Conservation (phyloP, 1,284 basidiomycete genomes). For the Laetiporus sulphureus region DNA sequence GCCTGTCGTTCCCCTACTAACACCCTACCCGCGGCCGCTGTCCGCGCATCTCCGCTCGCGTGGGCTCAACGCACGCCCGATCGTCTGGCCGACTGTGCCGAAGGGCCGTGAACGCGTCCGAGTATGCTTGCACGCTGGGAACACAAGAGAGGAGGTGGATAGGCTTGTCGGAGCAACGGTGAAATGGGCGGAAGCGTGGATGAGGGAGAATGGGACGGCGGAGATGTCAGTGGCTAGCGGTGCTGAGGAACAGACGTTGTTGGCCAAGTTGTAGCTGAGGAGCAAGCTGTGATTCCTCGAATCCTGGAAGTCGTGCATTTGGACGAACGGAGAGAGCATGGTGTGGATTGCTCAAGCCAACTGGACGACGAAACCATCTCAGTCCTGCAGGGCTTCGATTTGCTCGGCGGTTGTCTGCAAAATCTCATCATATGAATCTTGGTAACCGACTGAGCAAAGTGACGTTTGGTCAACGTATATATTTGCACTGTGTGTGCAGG, state of each 20-base stretch:
- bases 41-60: conserved; percentile 55
- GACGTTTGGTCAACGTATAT: too few species aligned
- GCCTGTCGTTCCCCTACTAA: conserved; percentile 86
- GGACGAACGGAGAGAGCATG: too few species aligned
- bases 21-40: conserved; percentile 64
- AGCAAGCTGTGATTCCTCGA: too few species aligned
- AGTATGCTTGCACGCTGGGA: conserved; percentile 77
- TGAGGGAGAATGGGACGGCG: conserved; percentile 5
- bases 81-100: conserved; percentile 82
- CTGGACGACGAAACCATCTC: background rate
- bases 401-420: conserved; percentile 50
- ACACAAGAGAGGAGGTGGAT: conserved; percentile 60
- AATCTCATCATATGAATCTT: conserved; percentile 53
- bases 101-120: conserved; percentile 78
- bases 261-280: background rate
- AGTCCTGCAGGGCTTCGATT: conserved; percentile 61
- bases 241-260: background rate
- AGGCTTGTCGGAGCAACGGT: conserved; percentile 35
- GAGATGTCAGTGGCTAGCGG: too few species aligned
- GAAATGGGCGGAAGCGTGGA: conserved; percentile 25
- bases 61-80: conserved; percentile 71
- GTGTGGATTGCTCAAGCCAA: too few species aligned
- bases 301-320: too few species aligned
- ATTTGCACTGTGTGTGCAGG: too few species aligned
- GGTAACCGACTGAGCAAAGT: conserved; percentile 35